Evolutionary conservation across 2,329 filamentous ascomycete species (phyloP).

Genomic region (Diplodia mutila): DNA sequence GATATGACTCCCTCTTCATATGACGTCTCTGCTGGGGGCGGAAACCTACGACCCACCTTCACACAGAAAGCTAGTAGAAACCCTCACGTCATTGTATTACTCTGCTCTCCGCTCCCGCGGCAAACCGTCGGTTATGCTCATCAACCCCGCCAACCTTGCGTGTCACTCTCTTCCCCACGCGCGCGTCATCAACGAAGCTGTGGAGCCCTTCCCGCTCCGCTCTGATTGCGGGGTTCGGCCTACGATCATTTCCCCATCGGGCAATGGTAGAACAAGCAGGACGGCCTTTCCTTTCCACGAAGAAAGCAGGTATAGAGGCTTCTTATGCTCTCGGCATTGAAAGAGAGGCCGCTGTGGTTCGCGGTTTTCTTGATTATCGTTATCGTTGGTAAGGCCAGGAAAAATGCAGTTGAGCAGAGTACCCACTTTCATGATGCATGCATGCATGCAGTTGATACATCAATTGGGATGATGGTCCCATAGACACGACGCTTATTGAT

Average conservation of each 20-base stretch:
- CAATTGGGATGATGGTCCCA: not conserved
- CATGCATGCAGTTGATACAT: not conserved
- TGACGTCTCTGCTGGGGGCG: not conserved
- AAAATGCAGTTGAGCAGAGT: not conserved
- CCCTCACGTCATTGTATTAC: not conserved
- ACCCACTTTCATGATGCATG: not conserved
- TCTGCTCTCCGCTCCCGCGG: not conserved
- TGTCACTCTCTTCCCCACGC: not conserved
- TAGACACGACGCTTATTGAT: not conserved
- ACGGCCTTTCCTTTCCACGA: not conserved
- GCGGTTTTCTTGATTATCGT: not conserved
- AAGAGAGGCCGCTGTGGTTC: not conserved
- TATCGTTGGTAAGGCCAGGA: not conserved
- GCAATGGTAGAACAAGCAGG: not conserved
- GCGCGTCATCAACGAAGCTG: not conserved
- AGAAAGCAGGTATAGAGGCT: not conserved
- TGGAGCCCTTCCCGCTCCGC: not conserved
- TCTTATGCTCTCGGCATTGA: not conserved
- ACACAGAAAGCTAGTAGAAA: not conserved
- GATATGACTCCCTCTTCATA: not conserved
- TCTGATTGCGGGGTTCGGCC: not conserved
- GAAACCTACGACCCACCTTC: not conserved
- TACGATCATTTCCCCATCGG: not conserved
- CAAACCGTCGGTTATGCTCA: constrained; percentile 1
- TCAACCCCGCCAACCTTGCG: not conserved